Evolutionary conservation across 371 early-diverging fungal species (phyloP).

Genomic region (Mucor saturninus): DNA sequence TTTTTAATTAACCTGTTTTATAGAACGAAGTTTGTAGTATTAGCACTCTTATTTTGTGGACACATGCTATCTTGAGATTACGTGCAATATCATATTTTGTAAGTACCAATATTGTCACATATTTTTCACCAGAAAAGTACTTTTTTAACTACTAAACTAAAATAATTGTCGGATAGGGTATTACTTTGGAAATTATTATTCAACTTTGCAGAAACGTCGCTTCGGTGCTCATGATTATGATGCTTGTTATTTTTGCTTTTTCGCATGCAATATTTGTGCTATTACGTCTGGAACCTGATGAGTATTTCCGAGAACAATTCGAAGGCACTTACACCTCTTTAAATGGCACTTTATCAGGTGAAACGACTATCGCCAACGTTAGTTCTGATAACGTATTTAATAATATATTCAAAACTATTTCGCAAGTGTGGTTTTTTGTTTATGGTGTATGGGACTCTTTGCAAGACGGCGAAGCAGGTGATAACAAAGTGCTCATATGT

Average conservation of each 20-base stretch:
- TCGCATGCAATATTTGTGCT: constrained; percentile 13
- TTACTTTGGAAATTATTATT: constrained; percentile 16
- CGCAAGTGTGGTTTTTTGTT: constrained; percentile 18
- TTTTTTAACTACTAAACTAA: not conserved
- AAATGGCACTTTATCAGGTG: not conserved
- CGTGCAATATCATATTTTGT: constrained; percentile 13
- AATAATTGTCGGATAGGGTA: constrained; percentile 5
- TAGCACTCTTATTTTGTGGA: constrained; percentile 10
- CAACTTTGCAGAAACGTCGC: constrained; percentile 9
- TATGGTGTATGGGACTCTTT: constrained; percentile 25
- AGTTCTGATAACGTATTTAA: constrained; percentile 14
- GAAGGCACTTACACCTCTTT: not conserved
- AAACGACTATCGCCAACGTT: not conserved
- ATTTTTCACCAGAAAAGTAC: too few relatives aligned
- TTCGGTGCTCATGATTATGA: constrained; percentile 12
- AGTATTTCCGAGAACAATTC: constrained; percentile 16
- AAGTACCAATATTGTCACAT: not conserved
- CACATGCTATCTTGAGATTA: constrained; percentile 12
- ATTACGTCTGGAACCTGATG: constrained; percentile 5
- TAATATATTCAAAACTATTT: constrained; percentile 10
- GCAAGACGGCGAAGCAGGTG: constrained; percentile 14
- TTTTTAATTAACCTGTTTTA: not conserved
- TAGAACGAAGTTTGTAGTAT: constrained; percentile 17
- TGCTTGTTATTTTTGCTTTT: constrained; percentile 20
- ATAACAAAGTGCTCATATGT: constrained; percentile 10